Percentiles rank a stretch among this genome's conserved stretches.
These are phyloP conservation scores for Neckera pumila DNA, from an alignment of 225 moss, liverwort and hornwort species.

Conservation along the genomic window DNA sequence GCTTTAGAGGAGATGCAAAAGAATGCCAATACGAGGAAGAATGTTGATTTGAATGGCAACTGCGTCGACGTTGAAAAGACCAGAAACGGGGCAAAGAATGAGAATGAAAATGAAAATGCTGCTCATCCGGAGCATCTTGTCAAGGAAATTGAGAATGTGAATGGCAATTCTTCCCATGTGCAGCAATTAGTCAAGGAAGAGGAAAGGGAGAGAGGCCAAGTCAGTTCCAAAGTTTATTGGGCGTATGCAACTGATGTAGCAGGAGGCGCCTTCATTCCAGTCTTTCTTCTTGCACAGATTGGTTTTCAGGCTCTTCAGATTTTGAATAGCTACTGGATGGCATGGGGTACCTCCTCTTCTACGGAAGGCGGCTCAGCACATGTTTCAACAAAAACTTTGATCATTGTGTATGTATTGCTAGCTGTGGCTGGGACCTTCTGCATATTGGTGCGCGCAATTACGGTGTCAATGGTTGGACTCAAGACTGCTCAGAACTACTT, in stretches of 20 bases:
- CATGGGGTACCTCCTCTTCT: slow-evolving; percentile 39
- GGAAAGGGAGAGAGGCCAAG: slow-evolving; percentile 19
- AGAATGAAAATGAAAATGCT: neutral
- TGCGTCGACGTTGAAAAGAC: neutral
- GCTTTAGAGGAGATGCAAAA: slow-evolving; percentile 25
- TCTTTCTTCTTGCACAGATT: slow-evolving; percentile 23
- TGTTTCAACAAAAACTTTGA: slow-evolving; percentile 18
- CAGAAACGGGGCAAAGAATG: neutral
- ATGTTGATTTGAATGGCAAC: neutral
- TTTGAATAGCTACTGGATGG: slow-evolving; percentile 50
- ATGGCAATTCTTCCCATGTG: neutral
- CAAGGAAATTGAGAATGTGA: neutral
- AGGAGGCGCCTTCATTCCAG: slow-evolving; percentile 27
- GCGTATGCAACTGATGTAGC: slow-evolving; percentile 21
- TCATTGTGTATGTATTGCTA: slow-evolving; percentile 40
- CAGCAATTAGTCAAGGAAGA: slow-evolving; percentile 21
- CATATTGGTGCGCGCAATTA: slow-evolving; percentile 20
- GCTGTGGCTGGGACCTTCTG: slow-evolving; percentile 22
- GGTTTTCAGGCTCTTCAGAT: slow-evolving; percentile 33
- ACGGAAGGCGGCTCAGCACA: neutral
- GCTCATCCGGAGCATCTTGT: neutral
- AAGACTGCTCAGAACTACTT: slow-evolving; percentile 59
- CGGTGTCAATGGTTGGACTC: slow-evolving; percentile 38
- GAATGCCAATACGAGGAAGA: neutral
- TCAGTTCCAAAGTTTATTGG: slow-evolving; percentile 30